These are phyloP conservation scores for Kwoniella shivajii DNA, from an alignment of 1,284 basidiomycete genomes.

Conservation along the genomic window DNA sequence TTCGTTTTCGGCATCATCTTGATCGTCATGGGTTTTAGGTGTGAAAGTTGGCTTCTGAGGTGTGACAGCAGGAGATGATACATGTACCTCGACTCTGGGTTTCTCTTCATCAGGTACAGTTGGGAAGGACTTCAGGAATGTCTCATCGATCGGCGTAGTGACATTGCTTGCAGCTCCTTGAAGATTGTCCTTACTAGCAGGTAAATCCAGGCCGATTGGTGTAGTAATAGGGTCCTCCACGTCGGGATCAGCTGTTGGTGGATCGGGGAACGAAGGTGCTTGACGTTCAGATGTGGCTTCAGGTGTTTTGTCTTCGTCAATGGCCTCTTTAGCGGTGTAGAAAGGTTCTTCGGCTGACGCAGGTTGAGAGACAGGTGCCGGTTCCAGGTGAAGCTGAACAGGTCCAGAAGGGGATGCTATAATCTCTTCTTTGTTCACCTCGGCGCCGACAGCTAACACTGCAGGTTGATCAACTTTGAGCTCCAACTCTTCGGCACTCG, in stretches of 20 bases:
- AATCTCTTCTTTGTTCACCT: constrained; percentile 1
- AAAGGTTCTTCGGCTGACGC: constrained; percentile 4
- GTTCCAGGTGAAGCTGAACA: constrained; percentile 45
- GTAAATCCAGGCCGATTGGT: not conserved
- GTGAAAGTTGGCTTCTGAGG: constrained; percentile 14
- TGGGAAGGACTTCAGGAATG: constrained; percentile 40
- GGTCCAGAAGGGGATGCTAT: constrained; percentile 11
- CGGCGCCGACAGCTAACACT: constrained; percentile 7
- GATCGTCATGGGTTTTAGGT: not conserved
- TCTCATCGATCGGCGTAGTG: constrained; percentile 33
- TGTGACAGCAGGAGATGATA: constrained; percentile 32
- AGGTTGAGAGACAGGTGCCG: constrained; percentile 37
- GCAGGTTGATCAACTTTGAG: constrained; percentile 10
- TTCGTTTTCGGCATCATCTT: not conserved
- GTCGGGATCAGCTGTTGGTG: constrained; percentile 29
- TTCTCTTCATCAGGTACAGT: constrained; percentile 49
- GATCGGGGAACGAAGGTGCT: constrained; percentile 26
- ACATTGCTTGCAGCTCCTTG: not conserved
- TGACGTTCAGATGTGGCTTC: not conserved
- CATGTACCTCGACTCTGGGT: constrained; percentile 47
- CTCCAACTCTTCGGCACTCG: not conserved
- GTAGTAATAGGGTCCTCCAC: constrained; percentile 19
- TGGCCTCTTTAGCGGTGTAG: constrained; percentile 7
- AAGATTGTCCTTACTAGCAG: not conserved
- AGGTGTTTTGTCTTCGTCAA: constrained; percentile 6